phyloP scores from a whole-genome alignment of 2,329 filamentous ascomycete species.

The Fusarium chuoi region DNA sequence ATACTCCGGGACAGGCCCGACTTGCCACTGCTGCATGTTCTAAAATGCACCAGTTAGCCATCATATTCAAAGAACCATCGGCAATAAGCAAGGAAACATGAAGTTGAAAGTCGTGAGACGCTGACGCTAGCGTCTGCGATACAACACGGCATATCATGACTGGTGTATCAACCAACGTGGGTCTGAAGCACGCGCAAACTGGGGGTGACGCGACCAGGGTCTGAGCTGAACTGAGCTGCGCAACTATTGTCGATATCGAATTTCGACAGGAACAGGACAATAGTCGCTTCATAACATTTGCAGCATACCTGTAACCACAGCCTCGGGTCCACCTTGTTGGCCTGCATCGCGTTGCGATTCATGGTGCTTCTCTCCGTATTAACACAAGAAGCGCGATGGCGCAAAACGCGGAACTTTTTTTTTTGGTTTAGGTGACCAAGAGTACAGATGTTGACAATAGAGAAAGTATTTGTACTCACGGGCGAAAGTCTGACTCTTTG shows the following conservation, averaged over 20 bases:
- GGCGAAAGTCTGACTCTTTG: constrained; percentile 46
- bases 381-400: constrained; percentile 26
- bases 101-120: constrained; percentile 18
- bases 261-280: background rate
- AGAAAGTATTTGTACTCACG: constrained; percentile 48
- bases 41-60: constrained; percentile 46
- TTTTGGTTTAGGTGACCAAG: background rate
- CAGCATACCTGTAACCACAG: background rate
- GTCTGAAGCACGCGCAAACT: constrained; percentile 40
- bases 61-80: background rate
- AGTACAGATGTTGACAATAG: constrained; percentile 26
- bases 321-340: background rate
- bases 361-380: background rate
- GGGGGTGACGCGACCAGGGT: constrained; percentile 44
- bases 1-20: constrained; percentile 69
- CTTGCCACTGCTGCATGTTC: constrained; percentile 71
- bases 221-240: constrained; percentile 25
- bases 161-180: constrained; percentile 39
- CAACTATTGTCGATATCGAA: constrained; percentile 23
- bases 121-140: constrained; percentile 16
- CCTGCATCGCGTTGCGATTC: background rate
- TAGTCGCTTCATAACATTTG: background rate
- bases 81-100: constrained; percentile 20
- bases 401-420: constrained; percentile 27
- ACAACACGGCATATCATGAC: constrained; percentile 29